Evolutionary conservation across 2,329 filamentous ascomycete species (phyloP), one percentile per base, ranked within the genome.

Genomic region (Immersiporthe knoxdaviesiana): DNA sequence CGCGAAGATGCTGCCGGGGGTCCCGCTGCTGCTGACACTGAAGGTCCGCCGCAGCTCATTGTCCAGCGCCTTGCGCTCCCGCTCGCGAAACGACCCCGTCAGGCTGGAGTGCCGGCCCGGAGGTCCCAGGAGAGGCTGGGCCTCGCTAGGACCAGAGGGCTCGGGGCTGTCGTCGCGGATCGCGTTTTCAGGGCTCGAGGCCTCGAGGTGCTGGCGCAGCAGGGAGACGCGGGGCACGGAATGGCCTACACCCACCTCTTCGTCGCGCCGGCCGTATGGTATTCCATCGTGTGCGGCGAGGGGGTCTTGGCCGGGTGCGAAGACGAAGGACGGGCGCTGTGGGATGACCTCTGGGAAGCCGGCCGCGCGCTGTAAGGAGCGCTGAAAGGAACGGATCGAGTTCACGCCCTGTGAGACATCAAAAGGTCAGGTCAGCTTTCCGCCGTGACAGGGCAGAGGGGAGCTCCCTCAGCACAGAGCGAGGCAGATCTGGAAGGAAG

Each of bases 361-460:
- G 35, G 94, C 93, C 50, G 95, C 95, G 78, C 95, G 90, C 80
- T 95, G 93, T 92, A 94, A 97, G 74, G 93, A 97, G 71, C 92
- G 88, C 59, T 94, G 92, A 78, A 98, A 98, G 76, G 94, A 97
- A 76, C 96, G 91, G 75, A 98, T 92, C 79, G 92, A 97, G 83
- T 98, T 98, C 71, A 94, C 91, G 64, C 95, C 95, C 72, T 62
- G 37, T 24, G 14, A 39, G 10, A 37, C 11, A 16, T 37, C n/a
- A 27, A 27, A 6, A 30, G 16, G 52, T n/a, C n/a, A n/a, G n/a
- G 8, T 56, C 16, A 56, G 52, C 52, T 30, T 32, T 30, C 52
- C 24, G 16, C 14, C 24, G 37, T 44, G 35, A 8, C 59, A 44
- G 32, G n/a, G 37, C 5, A 24, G n/a, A 7, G 24, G 10, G 8